phyloP scores from a whole-genome alignment of 1,139 yeast genomes.

The Diutina neorugosa region DNA sequence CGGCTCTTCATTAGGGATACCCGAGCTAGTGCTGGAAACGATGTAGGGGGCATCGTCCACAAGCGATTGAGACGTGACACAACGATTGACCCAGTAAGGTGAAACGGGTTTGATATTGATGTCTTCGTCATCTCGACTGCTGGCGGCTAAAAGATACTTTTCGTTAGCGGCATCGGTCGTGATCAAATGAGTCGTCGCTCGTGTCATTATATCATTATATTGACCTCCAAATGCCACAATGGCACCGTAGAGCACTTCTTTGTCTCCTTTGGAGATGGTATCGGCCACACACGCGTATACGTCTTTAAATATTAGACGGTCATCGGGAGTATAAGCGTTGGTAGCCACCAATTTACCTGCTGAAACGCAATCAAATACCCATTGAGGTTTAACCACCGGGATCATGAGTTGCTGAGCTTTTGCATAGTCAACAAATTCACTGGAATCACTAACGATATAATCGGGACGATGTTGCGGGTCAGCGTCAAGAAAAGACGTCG shows the following conservation, averaged over 20 bases:
- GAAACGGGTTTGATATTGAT: slow-evolving; percentile 45
- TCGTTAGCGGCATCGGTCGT: slow-evolving; percentile 44
- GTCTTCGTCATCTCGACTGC: slow-evolving; percentile 11
- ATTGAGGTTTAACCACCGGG: slow-evolving; percentile 55
- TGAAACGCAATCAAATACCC: slow-evolving; percentile 45
- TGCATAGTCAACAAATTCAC: slow-evolving; percentile 5
- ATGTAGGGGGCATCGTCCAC: slow-evolving; percentile 44
- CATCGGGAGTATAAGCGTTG: slow-evolving; percentile 50
- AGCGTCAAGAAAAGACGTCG: neutral
- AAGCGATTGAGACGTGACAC: slow-evolving; percentile 40
- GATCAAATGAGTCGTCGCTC: slow-evolving; percentile 68
- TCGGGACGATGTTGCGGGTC: neutral
- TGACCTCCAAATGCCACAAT: slow-evolving; percentile 69
- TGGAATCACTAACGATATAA: slow-evolving; percentile 7
- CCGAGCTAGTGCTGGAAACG: slow-evolving; percentile 11
- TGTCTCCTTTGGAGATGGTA: slow-evolving; percentile 45
- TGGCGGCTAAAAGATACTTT: slow-evolving; percentile 29
- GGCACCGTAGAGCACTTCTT: slow-evolving; percentile 54
- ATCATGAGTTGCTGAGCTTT: slow-evolving; percentile 28
- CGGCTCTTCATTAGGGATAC: neutral
- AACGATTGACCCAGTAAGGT: slow-evolving; percentile 71
- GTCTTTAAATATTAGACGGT: slow-evolving; percentile 48
- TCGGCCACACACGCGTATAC: slow-evolving; percentile 51
- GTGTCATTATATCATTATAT: slow-evolving; percentile 49
- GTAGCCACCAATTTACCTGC: slow-evolving; percentile 10